phyloP scores from a whole-genome alignment of 768 basidiomycete species.

The Boletus vinaceobasis region DNA sequence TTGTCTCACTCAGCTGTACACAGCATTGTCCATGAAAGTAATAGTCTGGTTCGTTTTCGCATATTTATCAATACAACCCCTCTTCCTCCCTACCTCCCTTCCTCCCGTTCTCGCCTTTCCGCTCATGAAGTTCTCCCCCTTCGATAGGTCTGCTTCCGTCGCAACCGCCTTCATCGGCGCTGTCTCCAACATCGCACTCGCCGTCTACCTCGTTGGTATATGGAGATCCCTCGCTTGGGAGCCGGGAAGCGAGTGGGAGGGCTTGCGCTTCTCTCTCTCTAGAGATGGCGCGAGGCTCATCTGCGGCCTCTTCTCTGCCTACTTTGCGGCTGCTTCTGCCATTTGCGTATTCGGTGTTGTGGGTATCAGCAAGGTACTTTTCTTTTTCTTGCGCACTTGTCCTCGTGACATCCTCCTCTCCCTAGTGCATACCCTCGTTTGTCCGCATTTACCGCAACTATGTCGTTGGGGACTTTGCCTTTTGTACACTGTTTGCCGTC shows the following conservation, averaged over 20 bases:
- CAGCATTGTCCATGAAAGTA: not conserved
- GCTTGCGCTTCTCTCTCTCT: constrained; percentile 38
- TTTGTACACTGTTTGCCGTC: constrained; percentile 57
- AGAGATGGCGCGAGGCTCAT: constrained; percentile 45
- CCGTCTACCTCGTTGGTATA: constrained; percentile 38
- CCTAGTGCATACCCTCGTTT: constrained; percentile 57
- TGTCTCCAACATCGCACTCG: constrained; percentile 38
- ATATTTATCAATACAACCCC: not conserved
- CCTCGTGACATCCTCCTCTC: not conserved
- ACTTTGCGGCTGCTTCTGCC: constrained; percentile 62
- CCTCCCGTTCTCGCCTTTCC: not conserved
- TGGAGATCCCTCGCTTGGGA: constrained; percentile 48
- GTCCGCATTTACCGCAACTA: constrained; percentile 83
- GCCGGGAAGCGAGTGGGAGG: constrained; percentile 48
- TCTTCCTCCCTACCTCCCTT: not conserved
- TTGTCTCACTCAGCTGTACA: constrained; percentile 12
- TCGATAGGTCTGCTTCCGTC: constrained; percentile 35
- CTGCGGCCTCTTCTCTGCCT: constrained; percentile 61
- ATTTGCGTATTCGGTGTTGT: constrained; percentile 64
- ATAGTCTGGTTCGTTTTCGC: not conserved
- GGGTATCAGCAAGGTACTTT: constrained; percentile 65
- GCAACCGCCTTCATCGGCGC: constrained; percentile 39
- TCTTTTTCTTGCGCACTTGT: not conserved
- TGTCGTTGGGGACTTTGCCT: constrained; percentile 73
- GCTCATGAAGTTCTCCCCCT: constrained; percentile 5